Conservation (phyloP, 192 early-diverging fungal genomes). For the Lunasporangiospora selenospora region DNA sequence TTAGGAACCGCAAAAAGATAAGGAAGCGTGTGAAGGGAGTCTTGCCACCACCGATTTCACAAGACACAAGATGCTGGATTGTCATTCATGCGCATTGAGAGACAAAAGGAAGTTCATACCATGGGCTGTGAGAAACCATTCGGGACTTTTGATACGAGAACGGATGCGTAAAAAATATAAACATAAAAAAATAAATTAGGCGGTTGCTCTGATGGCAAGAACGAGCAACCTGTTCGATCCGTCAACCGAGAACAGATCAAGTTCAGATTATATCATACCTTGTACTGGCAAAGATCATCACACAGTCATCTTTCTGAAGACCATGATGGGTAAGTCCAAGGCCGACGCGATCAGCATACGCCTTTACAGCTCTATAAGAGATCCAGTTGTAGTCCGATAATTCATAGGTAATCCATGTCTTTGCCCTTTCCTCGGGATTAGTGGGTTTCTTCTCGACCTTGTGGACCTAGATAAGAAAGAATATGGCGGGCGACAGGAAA, state of each 20-base stretch:
- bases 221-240: background rate
- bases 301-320: conserved; percentile 46
- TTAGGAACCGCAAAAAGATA: no score
- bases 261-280: conserved; percentile 29
- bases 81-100: no score
- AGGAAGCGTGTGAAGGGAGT: no score
- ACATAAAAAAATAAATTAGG: conserved; percentile 9
- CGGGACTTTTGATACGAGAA: conserved; percentile 14
- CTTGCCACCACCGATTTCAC: no score
- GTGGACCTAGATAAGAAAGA: conserved; percentile 11
- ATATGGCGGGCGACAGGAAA: background rate
- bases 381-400: conserved; percentile 76
- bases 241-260: background rate
- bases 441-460: conserved; percentile 32
- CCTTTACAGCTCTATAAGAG: conserved; percentile 63
- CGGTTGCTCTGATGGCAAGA: background rate
- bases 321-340: conserved; percentile 62
- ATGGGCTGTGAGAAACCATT: conserved; percentile 41
- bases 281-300: conserved; percentile 58
- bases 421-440: conserved; percentile 51
- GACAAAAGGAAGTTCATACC: conserved; percentile 39
- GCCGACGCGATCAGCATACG: conserved; percentile 51
- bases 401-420: conserved; percentile 77
- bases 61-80: no score
- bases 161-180: conserved; percentile 39